Conservation (phyloP, 768 basidiomycete species). For the Tylopilus sp. region DNA sequence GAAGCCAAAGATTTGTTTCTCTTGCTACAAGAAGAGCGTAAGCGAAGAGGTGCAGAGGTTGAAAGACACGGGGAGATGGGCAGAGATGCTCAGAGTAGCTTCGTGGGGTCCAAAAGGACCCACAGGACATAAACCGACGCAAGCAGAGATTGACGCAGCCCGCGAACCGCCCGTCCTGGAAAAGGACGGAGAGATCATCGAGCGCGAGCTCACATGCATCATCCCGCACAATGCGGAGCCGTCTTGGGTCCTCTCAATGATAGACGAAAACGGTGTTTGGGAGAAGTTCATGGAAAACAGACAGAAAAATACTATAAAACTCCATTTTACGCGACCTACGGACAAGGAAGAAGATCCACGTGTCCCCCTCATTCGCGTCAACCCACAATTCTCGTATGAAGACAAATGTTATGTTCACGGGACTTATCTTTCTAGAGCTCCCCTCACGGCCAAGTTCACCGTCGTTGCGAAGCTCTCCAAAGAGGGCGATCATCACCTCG, state of each 20-base stretch:
- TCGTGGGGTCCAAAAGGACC: constrained; percentile 10
- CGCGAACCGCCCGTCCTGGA: neutral
- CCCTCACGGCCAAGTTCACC: constrained; percentile 35
- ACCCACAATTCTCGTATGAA: constrained; percentile 14
- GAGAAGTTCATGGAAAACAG: neutral
- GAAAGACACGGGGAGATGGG: constrained; percentile 25
- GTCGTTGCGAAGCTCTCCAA: constrained; percentile 46
- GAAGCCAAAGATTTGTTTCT: constrained; percentile 34
- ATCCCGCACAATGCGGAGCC: neutral
- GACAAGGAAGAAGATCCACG: neutral
- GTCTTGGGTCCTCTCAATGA: neutral
- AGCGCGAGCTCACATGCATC: constrained; percentile 14
- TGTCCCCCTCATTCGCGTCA: constrained; percentile 8
- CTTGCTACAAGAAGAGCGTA: constrained; percentile 37
- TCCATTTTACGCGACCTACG: neutral
- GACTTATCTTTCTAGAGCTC: neutral
- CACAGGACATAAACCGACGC: neutral
- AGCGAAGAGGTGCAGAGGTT: constrained; percentile 18
- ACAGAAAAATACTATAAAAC: fast-evolving
- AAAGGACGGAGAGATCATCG: constrained; percentile 14
- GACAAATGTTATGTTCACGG: constrained; percentile 6
- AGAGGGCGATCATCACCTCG: constrained; percentile 37
- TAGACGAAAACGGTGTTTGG: neutral
- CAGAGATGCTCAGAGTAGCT: constrained; percentile 11
- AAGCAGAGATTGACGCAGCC: constrained; percentile 1